A percentile compares a stretch with the other conserved stretches of the same genome.
Conservation (phyloP, 345 rosid genomes). For the Acer campestre region DNA sequence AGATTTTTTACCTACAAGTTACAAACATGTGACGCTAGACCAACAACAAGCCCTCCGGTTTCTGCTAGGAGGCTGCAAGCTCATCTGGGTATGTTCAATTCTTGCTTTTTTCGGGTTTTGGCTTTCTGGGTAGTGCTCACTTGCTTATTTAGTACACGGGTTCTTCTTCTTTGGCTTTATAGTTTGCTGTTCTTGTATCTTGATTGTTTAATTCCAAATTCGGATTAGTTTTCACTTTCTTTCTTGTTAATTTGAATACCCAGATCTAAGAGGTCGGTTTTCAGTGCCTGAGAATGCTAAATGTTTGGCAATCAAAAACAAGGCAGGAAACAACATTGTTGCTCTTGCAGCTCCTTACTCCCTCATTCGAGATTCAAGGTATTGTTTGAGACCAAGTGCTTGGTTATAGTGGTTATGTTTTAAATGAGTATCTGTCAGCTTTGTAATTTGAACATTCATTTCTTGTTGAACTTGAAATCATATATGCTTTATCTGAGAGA, state of each 20-base stretch:
- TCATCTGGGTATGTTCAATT: slow-evolving; percentile 52
- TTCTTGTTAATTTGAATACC: slow-evolving; percentile 11
- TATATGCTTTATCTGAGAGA: background rate
- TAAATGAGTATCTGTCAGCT: background rate
- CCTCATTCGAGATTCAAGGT: slow-evolving; percentile 51
- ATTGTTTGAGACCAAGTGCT: slow-evolving; percentile 19
- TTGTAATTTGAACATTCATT: background rate
- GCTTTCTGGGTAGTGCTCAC: slow-evolving; percentile 17
- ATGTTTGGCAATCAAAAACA: slow-evolving; percentile 38
- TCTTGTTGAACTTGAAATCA: background rate
- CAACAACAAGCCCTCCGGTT: slow-evolving; percentile 32
- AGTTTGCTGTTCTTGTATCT: background rate
- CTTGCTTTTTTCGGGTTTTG: slow-evolving; percentile 9
- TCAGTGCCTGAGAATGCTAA: slow-evolving; percentile 36
- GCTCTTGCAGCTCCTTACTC: slow-evolving; percentile 37
- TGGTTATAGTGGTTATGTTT: slow-evolving; percentile 10
- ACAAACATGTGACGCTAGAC: slow-evolving; percentile 30
- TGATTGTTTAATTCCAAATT: background rate
- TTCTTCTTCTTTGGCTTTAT: slow-evolving; percentile 11
- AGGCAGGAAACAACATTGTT: slow-evolving; percentile 32
- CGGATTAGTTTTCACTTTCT: background rate
- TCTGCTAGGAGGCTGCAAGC: slow-evolving; percentile 32
- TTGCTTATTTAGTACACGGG: slow-evolving; percentile 5
- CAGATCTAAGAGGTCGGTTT: slow-evolving; percentile 48
- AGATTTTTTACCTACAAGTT: slow-evolving; percentile 40